Conservation (phyloP, 208 protist genomes). For the Trypanosoma caninum region DNA sequence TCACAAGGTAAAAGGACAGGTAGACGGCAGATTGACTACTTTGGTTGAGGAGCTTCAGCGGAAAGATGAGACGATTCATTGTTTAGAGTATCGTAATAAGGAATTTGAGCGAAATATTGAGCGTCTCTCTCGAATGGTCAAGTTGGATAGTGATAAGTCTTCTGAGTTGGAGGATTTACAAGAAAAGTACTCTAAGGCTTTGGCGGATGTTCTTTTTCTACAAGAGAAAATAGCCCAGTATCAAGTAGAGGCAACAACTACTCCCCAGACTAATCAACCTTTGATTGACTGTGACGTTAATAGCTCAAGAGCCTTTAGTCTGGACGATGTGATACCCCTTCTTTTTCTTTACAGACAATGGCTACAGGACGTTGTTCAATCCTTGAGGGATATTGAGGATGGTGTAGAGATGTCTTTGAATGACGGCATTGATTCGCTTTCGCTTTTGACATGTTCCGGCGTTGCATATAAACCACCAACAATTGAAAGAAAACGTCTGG, state of each 20-base stretch:
- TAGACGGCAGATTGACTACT: slow-evolving; percentile 10
- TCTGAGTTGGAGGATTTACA: slow-evolving; percentile 6
- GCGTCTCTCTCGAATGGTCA: not conserved
- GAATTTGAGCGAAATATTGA: slow-evolving; percentile 13
- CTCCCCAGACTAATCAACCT: not conserved
- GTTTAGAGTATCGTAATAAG: slow-evolving; percentile 10
- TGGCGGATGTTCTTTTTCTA: not conserved
- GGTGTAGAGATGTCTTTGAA: slow-evolving; percentile 1
- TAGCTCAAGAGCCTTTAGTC: not conserved
- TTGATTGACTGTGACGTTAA: not conserved
- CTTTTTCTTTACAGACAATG: slow-evolving; percentile 11
- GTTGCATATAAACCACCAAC: slow-evolving; percentile 9
- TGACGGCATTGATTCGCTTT: slow-evolving; percentile 9
- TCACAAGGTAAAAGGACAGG: slow-evolving; percentile 4
- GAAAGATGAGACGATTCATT: slow-evolving; percentile 15
- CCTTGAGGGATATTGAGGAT: slow-evolving; percentile 13
- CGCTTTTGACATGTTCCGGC: slow-evolving; percentile 1
- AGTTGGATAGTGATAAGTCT: not conserved
- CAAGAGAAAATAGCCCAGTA: slow-evolving; percentile 3
- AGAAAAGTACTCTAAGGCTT: not conserved
- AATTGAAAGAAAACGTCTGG: slow-evolving; percentile 4
- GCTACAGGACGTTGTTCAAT: not conserved
- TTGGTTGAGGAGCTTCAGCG: slow-evolving; percentile 5
- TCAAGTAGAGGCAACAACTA: not conserved
- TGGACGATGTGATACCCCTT: slow-evolving; percentile 1